Percentiles rank a stretch among this genome's conserved stretches.
phyloP scores from a whole-genome alignment of 148 eudicot genomes.

The Dysphania ambrosioides region DNA sequence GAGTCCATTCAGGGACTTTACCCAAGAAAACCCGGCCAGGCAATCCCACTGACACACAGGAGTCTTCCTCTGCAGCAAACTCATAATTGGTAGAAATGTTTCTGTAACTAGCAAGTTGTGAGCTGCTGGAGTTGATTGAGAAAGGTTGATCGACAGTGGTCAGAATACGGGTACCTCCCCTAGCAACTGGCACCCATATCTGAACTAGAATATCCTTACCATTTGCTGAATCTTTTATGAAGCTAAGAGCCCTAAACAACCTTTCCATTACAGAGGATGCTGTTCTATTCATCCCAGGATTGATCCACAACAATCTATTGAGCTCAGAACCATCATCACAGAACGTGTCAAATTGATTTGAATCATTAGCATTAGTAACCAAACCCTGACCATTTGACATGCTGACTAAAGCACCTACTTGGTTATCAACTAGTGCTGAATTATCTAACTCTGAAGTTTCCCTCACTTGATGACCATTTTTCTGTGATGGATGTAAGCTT shows the following conservation, averaged over 20 bases:
- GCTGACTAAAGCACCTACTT: conserved; percentile 22
- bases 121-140: conserved; percentile 49
- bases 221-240: conserved; percentile 47
- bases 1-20: conserved; percentile 93
- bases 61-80: conserved; percentile 62
- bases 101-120: conserved; percentile 58
- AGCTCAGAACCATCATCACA: conserved; percentile 42
- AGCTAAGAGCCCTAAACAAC: conserved; percentile 49
- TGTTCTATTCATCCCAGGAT: conserved; percentile 37
- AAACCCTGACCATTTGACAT: conserved; percentile 16
- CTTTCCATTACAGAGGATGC: conserved; percentile 59
- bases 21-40: conserved; percentile 74
- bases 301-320: conserved; percentile 62
- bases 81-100: conserved; percentile 59
- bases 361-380: conserved; percentile 17
- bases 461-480: conserved; percentile 39
- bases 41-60: conserved; percentile 52
- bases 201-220: conserved; percentile 63
- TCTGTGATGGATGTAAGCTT: conserved; percentile 29
- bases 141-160: conserved; percentile 66
- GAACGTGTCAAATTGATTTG: conserved; percentile 26
- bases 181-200: conserved; percentile 76
- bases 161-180: conserved; percentile 50
- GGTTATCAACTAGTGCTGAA: conserved; percentile 37
- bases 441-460: conserved; percentile 34